Evolutionary conservation across 1,284 basidiomycete genomes (phyloP).

Genomic region (Cutaneotrichosporon cutaneum): DNA sequence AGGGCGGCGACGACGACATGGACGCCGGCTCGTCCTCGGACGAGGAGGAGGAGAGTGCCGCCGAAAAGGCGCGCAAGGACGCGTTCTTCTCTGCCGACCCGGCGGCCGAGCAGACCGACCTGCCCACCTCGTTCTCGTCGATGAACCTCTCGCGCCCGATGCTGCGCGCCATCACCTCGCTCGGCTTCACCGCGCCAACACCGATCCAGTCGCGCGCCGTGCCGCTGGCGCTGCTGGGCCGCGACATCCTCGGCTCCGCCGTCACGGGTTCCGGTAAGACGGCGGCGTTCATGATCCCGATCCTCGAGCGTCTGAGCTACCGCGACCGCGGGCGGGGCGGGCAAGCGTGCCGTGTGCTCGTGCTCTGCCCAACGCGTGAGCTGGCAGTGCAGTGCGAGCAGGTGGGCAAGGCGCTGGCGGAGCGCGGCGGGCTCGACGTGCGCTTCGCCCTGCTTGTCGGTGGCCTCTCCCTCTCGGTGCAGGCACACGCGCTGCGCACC

Average conservation of each 20-base stretch:
- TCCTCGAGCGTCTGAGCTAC: conserved; percentile 86
- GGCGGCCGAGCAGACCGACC: conserved; percentile 49
- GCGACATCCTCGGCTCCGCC: conserved; percentile 91
- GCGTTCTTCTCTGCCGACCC: conserved; percentile 72
- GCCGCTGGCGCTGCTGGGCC: conserved; percentile 86
- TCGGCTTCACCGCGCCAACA: conserved; percentile 82
- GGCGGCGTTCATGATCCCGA: conserved; percentile 91
- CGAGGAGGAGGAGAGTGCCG: conserved; percentile 62
- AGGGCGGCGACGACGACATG: conserved; percentile 33
- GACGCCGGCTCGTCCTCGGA: conserved; percentile 38
- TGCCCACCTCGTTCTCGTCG: conserved; percentile 66
- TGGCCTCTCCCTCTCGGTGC: conserved; percentile 88
- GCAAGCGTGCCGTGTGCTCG: conserved; percentile 86
- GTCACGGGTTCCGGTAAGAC: conserved; percentile 97
- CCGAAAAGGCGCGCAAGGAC: conserved; percentile 72
- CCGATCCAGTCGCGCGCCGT: conserved; percentile 93
- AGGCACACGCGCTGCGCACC: conserved; percentile 78
- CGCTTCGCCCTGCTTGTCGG: conserved; percentile 85
- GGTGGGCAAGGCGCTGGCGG: conserved; percentile 78
- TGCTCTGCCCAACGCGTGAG: conserved; percentile 91
- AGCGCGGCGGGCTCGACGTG: conserved; percentile 73
- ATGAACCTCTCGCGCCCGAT: conserved; percentile 89
- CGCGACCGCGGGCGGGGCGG: conserved; percentile 76
- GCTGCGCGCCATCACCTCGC: conserved; percentile 75
- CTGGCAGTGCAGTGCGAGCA: conserved; percentile 92